Base-by-base conservation (phyloP, 495 filamentous ascomycete genomes). In the Aspergillus ellipticus region DNA sequence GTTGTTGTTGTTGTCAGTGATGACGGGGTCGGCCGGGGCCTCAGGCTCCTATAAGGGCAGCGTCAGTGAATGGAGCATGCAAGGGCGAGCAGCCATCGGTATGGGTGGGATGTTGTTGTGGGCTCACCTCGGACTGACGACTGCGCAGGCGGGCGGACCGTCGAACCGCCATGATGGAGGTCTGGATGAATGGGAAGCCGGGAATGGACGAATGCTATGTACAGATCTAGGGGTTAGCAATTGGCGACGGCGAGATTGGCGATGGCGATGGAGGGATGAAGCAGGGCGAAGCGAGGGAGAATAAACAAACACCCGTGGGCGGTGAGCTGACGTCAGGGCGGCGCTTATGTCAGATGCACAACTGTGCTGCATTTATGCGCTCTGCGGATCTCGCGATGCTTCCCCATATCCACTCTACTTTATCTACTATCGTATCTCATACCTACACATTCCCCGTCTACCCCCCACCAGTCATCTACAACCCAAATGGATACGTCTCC, bases 401-500 rank as follows among this genome's bases (percentile, higher is more conserved):
- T n/a, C 2, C 2, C 13, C 35, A n/a, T 39, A n/a, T 4, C 6
- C n/a, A 13, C 35, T 39, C 3, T 48, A 4, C 21, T 24, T 29
- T 6, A 47, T 15, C 6, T 45, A 17, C 5, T 20, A 10, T 22
- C 24, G 3, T n/a, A 24, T 47, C 21, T 47, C 0, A 26, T 47
- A 2, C 10, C 21, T 47, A 10, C 13, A 24, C 26, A 48, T 11
- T 26, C 9, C 22, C 22, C 24, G 16, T 9, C 2, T 24, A 9
- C n/a, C n/a, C n/a, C n/a, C n/a, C n/a, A n/a, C n/a, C n/a, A 17
- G 16, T 6, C 43, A 50, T 7, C 55, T 66, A 84, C 51, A 80
- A 57, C 10, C 79, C 79, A 68, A 84, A 85, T 41, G 82, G 82
- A 74, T 82, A 84, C 0, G 82, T 84, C 61, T 82, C 80, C 7